phyloP scores from a whole-genome alignment of 2,329 filamentous ascomycete species.

The Blastomyces silverae region DNA sequence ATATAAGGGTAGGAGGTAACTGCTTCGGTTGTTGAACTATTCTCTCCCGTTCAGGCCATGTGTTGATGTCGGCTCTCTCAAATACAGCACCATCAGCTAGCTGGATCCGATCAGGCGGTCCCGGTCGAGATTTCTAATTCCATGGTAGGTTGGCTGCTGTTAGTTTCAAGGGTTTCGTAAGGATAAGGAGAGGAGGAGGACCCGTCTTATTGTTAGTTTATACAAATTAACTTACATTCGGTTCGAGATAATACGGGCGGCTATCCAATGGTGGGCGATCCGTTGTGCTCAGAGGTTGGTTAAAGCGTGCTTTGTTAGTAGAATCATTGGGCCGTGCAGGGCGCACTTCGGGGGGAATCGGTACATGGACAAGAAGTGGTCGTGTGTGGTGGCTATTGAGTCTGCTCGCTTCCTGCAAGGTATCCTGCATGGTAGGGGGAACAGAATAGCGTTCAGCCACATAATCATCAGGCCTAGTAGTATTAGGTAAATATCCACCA shows the following conservation, averaged over 20 bases:
- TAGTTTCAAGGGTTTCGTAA: slow-evolving; percentile 5
- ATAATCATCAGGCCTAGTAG: slow-evolving; percentile 4
- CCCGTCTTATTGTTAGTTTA: background rate
- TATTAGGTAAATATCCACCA: slow-evolving; percentile 21
- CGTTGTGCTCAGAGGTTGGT: background rate
- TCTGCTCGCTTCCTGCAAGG: slow-evolving; percentile 9
- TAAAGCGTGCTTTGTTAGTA: slow-evolving; percentile 7
- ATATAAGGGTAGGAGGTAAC: background rate
- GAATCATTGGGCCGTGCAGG: slow-evolving; percentile 2
- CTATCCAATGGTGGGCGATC: background rate
- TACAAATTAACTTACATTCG: slow-evolving; percentile 5
- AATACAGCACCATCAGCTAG: slow-evolving; percentile 24
- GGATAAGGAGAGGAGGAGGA: background rate
- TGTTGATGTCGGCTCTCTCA: slow-evolving; percentile 20
- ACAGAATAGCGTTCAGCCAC: slow-evolving; percentile 2
- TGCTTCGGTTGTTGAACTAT: background rate
- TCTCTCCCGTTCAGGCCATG: background rate
- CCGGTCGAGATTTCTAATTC: slow-evolving; percentile 14
- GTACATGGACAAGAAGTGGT: slow-evolving; percentile 4
- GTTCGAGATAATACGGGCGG: slow-evolving; percentile 8
- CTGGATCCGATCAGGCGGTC: slow-evolving; percentile 23
- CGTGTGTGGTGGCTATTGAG: background rate
- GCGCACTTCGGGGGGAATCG: background rate
- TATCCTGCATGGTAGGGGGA: slow-evolving; percentile 1
- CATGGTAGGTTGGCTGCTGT: slow-evolving; percentile 10